A percentile compares a stretch with the other conserved stretches of the same genome.
Evolutionary conservation across 1,139 yeast genomes (phyloP).

Genomic region (Nematodospora anomalae): DNA sequence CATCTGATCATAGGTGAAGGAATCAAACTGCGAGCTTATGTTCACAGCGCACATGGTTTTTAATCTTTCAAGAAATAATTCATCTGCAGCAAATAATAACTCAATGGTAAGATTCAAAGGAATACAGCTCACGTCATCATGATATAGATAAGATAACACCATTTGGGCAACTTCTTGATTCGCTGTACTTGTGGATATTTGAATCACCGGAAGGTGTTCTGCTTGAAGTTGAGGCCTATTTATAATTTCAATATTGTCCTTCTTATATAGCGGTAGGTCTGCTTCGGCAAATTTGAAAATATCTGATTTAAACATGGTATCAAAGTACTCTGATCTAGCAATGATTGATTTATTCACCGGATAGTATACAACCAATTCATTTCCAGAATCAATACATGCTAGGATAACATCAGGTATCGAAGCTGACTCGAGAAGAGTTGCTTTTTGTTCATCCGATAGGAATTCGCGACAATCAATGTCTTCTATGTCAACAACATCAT

Average conservation of each 20-base stretch:
- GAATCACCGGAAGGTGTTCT: constrained; percentile 31
- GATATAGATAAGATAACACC: constrained; percentile 57
- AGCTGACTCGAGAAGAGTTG: constrained; percentile 21
- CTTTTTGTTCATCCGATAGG: constrained; percentile 19
- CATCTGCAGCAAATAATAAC: constrained; percentile 59
- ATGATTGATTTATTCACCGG: constrained; percentile 67
- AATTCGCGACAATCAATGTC: constrained; percentile 27
- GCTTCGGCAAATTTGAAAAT: constrained; percentile 25
- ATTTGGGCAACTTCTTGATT: constrained; percentile 48
- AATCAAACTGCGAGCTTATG: constrained; percentile 43
- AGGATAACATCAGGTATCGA: constrained; percentile 53
- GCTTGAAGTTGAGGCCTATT: constrained; percentile 24
- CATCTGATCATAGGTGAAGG: constrained; percentile 24
- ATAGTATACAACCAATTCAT: constrained; percentile 37
- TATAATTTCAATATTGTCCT: constrained; percentile 17
- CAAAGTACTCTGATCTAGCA: constrained; percentile 62
- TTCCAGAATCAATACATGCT: constrained; percentile 33
- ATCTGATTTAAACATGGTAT: constrained; percentile 59
- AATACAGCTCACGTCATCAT: constrained; percentile 53
- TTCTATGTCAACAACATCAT: constrained; percentile 29
- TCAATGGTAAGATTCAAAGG: constrained; percentile 54
- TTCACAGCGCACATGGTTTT: constrained; percentile 66
- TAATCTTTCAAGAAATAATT: constrained; percentile 58
- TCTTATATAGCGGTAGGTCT: constrained; percentile 19
- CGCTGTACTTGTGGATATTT: constrained; percentile 27